Evolutionary conservation across 164 flowering plant species (phyloP), one percentile per base, ranked within the genome.

Genomic region (Vitis cinerea): DNA sequence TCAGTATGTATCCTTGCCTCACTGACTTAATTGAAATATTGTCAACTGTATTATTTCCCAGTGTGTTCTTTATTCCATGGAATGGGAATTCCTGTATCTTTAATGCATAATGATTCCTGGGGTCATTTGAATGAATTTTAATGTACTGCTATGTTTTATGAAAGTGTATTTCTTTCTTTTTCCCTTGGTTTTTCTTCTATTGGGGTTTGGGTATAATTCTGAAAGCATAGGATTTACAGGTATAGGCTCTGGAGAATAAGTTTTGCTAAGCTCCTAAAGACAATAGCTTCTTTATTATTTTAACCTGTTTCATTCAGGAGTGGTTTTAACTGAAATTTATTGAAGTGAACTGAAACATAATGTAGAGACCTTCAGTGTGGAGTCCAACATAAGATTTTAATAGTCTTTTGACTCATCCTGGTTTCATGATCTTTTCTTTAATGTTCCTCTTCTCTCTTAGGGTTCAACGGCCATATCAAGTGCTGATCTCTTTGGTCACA

Each of bases 381-480:
- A 23, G 27, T 23, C 27, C 27, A 23, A 23, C 27, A 23, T 23
- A 23, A 23, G 27, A 23, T 23, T 23, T 23, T 23, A 23, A 23
- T 23, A 11, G 7, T 12, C n/a, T 13, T 37, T 6, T 37, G 44
- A 37, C 44, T 2, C 7, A 10, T 5, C 48, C 8, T 19, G 59
- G 69, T 17, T 12, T n/a, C 19, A 19, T n/a, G 31, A 31, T 15
- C 7, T 5, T 52, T 13, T 8, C 10, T 52, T 11, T 66, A 19
- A 19, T 50, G 8, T 51, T 13, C 23, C 5, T 2, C 16, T 14
- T 13, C 13, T 31, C 16, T n/a, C 27, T 14, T 72, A 96, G 99
- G 85, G 93, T 65, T 93, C 98, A 29, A 50, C 86, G 4, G 85
- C 97, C 29, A 96, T 93, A 66, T 96, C 98, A 52, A 96, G 99